A percentile compares a stretch with the other conserved stretches of the same genome.
Conservation (phyloP, 805 yeast genomes). For the Brettanomyces nanus region DNA sequence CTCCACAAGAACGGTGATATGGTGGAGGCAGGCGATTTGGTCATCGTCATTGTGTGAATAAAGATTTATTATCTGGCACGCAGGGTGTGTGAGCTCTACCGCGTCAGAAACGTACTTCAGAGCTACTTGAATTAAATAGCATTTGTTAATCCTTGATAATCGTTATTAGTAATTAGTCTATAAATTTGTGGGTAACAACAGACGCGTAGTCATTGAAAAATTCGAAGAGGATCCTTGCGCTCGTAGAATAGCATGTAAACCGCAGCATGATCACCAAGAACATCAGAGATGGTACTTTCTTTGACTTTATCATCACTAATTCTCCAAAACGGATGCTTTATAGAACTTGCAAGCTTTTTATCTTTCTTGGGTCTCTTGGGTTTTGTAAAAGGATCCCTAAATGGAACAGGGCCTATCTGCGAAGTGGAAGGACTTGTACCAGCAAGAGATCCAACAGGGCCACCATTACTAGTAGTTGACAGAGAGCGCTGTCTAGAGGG, state of each 20-base stretch:
- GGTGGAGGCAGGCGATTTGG: constrained; percentile 95
- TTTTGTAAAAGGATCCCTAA: neutral
- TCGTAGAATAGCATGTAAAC: constrained; percentile 86
- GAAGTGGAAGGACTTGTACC: neutral
- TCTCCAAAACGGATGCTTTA: constrained; percentile 70
- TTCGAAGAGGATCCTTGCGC: neutral
- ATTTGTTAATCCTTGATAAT: too few relatives aligned
- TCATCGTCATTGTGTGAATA: constrained; percentile 67
- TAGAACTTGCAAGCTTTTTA: constrained; percentile 47
- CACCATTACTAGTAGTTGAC: neutral
- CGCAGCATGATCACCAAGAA: constrained; percentile 62
- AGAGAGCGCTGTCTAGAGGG: neutral
- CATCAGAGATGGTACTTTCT: constrained; percentile 51
- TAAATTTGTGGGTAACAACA: too few relatives aligned
- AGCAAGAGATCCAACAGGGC: neutral
- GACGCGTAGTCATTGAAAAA: too few relatives aligned
- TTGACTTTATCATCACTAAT: constrained; percentile 68
- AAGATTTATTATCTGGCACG: neutral
- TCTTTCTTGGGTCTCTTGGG: constrained; percentile 10
- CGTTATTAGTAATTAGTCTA: too few relatives aligned
- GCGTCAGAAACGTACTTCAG: too few relatives aligned
- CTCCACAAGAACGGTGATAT: constrained; percentile 85
- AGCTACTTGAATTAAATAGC: too few relatives aligned
- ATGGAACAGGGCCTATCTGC: neutral
- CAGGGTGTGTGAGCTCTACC: neutral